A percentile compares a stretch with the other conserved stretches of the same genome.
Conservation (phyloP, 2,329 filamentous ascomycete species). For the Rutstroemia sp. region DNA sequence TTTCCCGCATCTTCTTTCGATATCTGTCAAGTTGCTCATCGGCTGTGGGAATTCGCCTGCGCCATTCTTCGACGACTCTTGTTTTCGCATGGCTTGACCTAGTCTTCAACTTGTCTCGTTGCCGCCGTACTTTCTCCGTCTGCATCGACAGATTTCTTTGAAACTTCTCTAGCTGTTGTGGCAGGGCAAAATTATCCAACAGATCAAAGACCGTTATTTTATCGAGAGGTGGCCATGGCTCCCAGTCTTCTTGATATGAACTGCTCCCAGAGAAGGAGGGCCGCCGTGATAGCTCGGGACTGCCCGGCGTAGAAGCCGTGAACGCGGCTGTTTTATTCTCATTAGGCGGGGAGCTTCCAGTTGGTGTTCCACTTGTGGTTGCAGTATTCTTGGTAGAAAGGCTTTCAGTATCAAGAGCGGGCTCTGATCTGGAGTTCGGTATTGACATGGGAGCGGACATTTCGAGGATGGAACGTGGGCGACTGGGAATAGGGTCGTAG, state of each 20-base stretch:
- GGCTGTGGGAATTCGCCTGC: constrained; percentile 73
- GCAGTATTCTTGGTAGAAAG: constrained; percentile 20
- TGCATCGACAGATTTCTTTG: constrained; percentile 77
- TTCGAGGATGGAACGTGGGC: constrained; percentile 33
- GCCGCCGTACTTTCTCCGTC: constrained; percentile 75
- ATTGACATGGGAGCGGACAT: constrained; percentile 39
- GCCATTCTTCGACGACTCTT: constrained; percentile 88
- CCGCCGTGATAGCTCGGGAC: constrained; percentile 61
- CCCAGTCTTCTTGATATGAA: constrained; percentile 84
- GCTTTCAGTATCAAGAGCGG: constrained; percentile 14
- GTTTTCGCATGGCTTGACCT: constrained; percentile 74
- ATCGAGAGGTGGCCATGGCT: constrained; percentile 79
- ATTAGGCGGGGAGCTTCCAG: constrained; percentile 41
- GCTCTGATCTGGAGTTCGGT: constrained; percentile 22
- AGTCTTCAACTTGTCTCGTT: constrained; percentile 71
- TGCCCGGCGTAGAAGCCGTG: constrained; percentile 39
- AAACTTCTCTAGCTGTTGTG: constrained; percentile 84
- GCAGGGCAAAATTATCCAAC: constrained; percentile 85
- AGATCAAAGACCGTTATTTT: constrained; percentile 87
- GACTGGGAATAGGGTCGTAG: constrained; percentile 32
- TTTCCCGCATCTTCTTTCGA: constrained; percentile 74
- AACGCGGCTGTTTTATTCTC: constrained; percentile 44
- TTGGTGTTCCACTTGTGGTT: constrained; percentile 28
- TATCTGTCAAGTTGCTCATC: constrained; percentile 93
- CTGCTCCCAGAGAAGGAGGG: constrained; percentile 77